These are phyloP conservation scores for Fusarium subtropicale DNA, from an alignment of 2,329 filamentous ascomycete genomes.

Conservation along the genomic window DNA sequence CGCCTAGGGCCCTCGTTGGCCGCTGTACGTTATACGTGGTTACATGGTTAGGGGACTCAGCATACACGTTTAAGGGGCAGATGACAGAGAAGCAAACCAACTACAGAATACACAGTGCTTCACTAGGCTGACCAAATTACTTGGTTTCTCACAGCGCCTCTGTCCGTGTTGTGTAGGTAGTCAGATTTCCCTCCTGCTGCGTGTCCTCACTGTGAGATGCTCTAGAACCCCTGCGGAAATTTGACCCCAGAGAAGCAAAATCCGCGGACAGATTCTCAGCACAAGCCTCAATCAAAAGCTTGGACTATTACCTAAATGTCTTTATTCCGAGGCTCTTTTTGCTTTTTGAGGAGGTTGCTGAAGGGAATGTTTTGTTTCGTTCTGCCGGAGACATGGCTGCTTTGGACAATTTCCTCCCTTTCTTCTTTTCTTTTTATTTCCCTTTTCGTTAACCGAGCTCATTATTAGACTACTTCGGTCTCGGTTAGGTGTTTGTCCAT, in stretches of 20 bases:
- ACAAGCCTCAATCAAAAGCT: constrained; percentile 30
- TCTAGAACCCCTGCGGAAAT: constrained; percentile 18
- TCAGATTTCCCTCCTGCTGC: background rate
- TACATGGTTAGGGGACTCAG: background rate
- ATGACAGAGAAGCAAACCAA: background rate
- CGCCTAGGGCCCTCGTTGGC: constrained; percentile 29
- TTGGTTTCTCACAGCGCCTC: background rate
- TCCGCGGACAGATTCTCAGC: constrained; percentile 6
- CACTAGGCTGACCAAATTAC: background rate
- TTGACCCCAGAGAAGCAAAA: constrained; percentile 13
- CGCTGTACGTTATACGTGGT: background rate
- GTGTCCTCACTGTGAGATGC: background rate
- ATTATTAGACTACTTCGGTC: constrained; percentile 3
- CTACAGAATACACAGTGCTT: background rate
- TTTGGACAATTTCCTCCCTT: constrained; percentile 28
- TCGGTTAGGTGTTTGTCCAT: constrained; percentile 11
- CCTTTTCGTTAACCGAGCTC: background rate
- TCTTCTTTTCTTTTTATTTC: constrained; percentile 7
- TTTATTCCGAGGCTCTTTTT: constrained; percentile 7
- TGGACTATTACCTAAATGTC: constrained; percentile 14
- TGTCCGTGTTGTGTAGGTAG: background rate
- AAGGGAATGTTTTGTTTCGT: constrained; percentile 38
- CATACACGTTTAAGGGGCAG: background rate
- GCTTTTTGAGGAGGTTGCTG: constrained; percentile 23
- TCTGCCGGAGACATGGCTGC: constrained; percentile 21